phyloP scores from a whole-genome alignment of 768 basidiomycete genomes.

The Flagelloscypha sp. region DNA sequence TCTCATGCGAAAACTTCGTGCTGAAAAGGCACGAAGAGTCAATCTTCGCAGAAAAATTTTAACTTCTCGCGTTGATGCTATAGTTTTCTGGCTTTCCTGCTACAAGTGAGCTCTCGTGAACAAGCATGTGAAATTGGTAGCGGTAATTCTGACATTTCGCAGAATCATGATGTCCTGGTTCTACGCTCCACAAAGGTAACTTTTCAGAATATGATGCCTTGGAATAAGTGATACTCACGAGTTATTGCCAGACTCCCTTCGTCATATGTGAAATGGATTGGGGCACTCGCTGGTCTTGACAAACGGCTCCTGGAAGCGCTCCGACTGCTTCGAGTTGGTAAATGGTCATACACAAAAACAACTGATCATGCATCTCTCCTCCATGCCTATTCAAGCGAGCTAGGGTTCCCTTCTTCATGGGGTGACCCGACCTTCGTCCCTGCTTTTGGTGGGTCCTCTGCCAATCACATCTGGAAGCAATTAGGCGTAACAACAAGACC shows the following conservation, averaged over 20 bases:
- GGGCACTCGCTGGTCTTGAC: conserved; percentile 61
- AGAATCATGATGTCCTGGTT: conserved; percentile 91
- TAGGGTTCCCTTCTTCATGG: conserved; percentile 55
- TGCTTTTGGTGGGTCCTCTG: conserved; percentile 48
- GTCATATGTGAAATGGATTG: conserved; percentile 67
- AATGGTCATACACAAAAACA: conserved; percentile 52
- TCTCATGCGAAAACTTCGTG: conserved; percentile 1
- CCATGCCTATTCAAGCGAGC: conserved; percentile 37
- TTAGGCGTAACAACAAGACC: conserved; percentile 45
- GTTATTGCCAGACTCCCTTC: conserved; percentile 24
- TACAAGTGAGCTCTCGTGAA: no score
- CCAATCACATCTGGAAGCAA: conserved; percentile 45
- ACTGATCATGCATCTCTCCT: conserved; percentile 34
- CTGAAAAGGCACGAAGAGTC: background rate
- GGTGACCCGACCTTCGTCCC: conserved; percentile 55
- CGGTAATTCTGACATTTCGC: no score
- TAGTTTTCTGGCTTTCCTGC: conserved; percentile 80
- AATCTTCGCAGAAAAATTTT: no score
- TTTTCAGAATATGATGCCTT: background rate
- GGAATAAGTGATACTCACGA: conserved; percentile 3
- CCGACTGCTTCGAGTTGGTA: conserved; percentile 41
- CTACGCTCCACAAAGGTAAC: conserved; percentile 63
- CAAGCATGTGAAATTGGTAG: no score
- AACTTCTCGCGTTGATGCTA: conserved; percentile 53
- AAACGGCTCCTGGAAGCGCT: conserved; percentile 45